These are phyloP conservation scores for Cercis canadensis DNA, from an alignment of 306 rosid genomes.

Conservation along the genomic window DNA sequence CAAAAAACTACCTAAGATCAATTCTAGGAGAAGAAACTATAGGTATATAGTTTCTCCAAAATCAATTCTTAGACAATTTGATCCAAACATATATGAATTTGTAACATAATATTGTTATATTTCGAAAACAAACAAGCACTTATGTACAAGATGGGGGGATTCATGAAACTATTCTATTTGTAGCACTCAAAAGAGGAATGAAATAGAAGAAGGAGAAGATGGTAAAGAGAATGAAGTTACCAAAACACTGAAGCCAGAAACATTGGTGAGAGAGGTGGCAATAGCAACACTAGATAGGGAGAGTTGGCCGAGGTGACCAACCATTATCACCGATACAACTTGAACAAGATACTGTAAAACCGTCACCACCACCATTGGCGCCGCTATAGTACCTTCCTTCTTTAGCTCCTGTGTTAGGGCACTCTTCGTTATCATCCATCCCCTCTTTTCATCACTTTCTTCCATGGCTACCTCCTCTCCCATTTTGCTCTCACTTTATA, in stretches of 20 bases:
- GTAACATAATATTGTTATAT: too few species aligned
- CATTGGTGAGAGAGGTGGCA: slow-evolving; percentile 54
- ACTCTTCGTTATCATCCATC: slow-evolving; percentile 1
- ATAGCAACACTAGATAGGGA: slow-evolving; percentile 53
- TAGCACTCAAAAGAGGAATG: background rate
- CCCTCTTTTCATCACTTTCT: slow-evolving; percentile 27
- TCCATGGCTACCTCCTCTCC: slow-evolving; percentile 4
- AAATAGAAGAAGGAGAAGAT: background rate
- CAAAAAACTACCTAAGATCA: too few species aligned
- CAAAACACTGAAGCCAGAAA: slow-evolving; percentile 51
- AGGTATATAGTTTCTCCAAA: too few species aligned
- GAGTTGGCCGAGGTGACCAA: slow-evolving; percentile 49
- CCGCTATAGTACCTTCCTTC: slow-evolving; percentile 39
- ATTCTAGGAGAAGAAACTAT: too few species aligned
- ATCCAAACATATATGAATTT: too few species aligned
- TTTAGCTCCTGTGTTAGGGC: slow-evolving; percentile 32
- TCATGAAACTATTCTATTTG: too few species aligned
- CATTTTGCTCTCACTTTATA: too few species aligned
- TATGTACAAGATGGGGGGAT: too few species aligned
- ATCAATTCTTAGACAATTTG: too few species aligned
- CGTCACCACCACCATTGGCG: slow-evolving; percentile 47
- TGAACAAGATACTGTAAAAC: slow-evolving; percentile 51
- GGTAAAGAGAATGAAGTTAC: slow-evolving; percentile 30
- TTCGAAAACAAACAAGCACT: too few species aligned
- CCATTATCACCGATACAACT: slow-evolving; percentile 47